Base-by-base conservation (phyloP, 768 basidiomycete genomes). In the Lactifluus subvellereus region DNA sequence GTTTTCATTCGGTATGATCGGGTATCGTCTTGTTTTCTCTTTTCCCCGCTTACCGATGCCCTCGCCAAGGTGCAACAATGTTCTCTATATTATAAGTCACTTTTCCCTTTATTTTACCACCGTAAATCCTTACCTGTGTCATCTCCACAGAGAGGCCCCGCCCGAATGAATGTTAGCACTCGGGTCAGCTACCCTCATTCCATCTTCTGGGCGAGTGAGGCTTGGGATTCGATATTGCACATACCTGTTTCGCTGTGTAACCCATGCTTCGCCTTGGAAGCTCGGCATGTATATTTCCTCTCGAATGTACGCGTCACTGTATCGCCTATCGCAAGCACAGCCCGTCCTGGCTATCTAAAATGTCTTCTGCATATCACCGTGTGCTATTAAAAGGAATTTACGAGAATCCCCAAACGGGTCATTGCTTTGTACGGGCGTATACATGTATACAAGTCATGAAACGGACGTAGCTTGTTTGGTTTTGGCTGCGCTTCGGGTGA, bases 11-110 rank as follows among this genome's bases (percentile, higher is more conserved):
- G 97, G 94, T 93, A 71, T 64, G 88, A 72, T 38, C 40, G 8
- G 3, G 40, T 54, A 13, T 32, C 52, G 60, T 59, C 32, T 65
- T 42, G 32, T 57, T 22, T 47, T 43, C 16, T 30, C 33, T 35
- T 13, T 58, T 48, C 47, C 61, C 71, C 54, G 10, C 40, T 45
- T 22, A 72, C 68, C 30, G 53, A 55, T 40, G 56, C 33, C 57
- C 40, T 51, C 20, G 35, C 30, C 27, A 64, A 93, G 91, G 69
- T 94, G 91, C 80, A 97, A 97, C 79, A 97, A 97, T 70, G 94
- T 97, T 27, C 82, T 97, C 60, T 97, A 96, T 74, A 95, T 97
- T 69, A 92, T 91, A 83, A 89, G 89, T 91, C 66, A 67, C 67
- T 33, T 64, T 71, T 53, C 20, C 40, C 50, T n/a, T 22, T 14